phyloP scores from a whole-genome alignment of 2,329 filamentous ascomycete genomes.

The Colletotrichum costaricense region DNA sequence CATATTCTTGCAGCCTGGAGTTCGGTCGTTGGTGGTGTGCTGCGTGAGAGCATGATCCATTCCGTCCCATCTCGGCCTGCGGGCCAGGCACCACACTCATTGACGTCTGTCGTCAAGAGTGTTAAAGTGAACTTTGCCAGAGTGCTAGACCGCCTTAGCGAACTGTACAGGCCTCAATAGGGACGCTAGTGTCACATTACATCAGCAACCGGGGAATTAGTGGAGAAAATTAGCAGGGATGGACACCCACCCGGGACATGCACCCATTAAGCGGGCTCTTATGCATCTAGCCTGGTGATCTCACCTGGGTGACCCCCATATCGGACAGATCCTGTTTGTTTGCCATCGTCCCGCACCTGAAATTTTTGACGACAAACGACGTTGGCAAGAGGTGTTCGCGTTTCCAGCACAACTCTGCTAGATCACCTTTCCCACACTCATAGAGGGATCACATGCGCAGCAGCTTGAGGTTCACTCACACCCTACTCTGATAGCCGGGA shows the following conservation, averaged over 20 bases:
- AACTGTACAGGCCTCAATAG: slow-evolving; percentile 4
- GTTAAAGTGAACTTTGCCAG: slow-evolving; percentile 14
- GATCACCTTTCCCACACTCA: not conserved
- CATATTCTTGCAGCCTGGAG: slow-evolving; percentile 17
- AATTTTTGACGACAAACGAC: slow-evolving; percentile 16
- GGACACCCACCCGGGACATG: slow-evolving; percentile 27
- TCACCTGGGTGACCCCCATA: slow-evolving; percentile 26
- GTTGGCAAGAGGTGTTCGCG: not conserved
- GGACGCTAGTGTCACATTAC: slow-evolving; percentile 31
- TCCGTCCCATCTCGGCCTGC: slow-evolving; percentile 27
- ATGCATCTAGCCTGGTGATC: slow-evolving; percentile 36
- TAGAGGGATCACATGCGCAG: not conserved
- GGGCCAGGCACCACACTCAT: slow-evolving; percentile 24
- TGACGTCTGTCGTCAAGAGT: slow-evolving; percentile 20
- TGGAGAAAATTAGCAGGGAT: slow-evolving; percentile 10
- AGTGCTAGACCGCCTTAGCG: slow-evolving; percentile 2
- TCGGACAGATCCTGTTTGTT: slow-evolving; percentile 33
- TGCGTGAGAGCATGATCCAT: slow-evolving; percentile 28
- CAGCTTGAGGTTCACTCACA: not conserved
- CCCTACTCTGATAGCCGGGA: not conserved
- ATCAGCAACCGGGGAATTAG: slow-evolving; percentile 22
- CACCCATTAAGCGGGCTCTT: slow-evolving; percentile 34
- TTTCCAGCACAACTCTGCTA: not conserved
- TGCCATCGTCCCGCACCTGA: slow-evolving; percentile 22
- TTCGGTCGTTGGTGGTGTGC: slow-evolving; percentile 26